Evolutionary conservation across 805 yeast genomes (phyloP).

Genomic region (Candida anglica): DNA sequence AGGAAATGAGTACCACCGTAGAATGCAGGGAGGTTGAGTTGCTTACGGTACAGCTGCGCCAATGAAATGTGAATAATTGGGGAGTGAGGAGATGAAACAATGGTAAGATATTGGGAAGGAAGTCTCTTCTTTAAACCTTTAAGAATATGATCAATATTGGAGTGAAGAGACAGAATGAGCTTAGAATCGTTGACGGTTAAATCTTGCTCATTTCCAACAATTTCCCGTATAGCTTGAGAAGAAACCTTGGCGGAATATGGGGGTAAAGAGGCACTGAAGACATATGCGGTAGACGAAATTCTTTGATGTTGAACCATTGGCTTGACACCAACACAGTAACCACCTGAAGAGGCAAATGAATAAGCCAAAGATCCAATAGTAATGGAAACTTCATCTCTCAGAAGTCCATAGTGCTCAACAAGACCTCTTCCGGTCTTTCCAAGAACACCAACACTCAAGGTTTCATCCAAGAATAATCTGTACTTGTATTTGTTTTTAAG

Average conservation of each 20-base stretch:
- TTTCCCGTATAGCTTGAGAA: conserved; percentile 48
- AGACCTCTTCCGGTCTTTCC: conserved; percentile 86
- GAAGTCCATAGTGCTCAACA: conserved; percentile 66
- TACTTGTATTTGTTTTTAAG: conserved; percentile 80
- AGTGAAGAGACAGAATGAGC: conserved; percentile 30
- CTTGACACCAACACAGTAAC: conserved; percentile 82
- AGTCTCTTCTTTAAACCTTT: conserved; percentile 37
- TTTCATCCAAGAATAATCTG: conserved; percentile 84
- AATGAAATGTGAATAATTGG: conserved; percentile 70
- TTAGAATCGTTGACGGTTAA: conserved; percentile 15
- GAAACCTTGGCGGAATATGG: conserved; percentile 78
- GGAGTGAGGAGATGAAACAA: conserved; percentile 56
- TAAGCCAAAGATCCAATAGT: conserved; percentile 84
- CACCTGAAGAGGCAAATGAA: conserved; percentile 84
- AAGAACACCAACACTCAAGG: conserved; percentile 78
- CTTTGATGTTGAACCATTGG: conserved; percentile 91
- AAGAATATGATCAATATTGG: conserved; percentile 38
- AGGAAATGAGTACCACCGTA: conserved; percentile 47
- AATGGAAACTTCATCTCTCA: conserved; percentile 73
- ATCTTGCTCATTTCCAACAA: conserved; percentile 27
- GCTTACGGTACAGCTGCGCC: conserved; percentile 39
- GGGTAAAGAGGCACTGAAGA: conserved; percentile 92
- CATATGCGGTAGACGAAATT: conserved; percentile 83
- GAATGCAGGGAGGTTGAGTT: conserved; percentile 42
- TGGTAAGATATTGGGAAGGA: conserved; percentile 37